Evolutionary conservation across 768 basidiomycete genomes (phyloP).

Genomic region (Collybiopsis confluens): DNA sequence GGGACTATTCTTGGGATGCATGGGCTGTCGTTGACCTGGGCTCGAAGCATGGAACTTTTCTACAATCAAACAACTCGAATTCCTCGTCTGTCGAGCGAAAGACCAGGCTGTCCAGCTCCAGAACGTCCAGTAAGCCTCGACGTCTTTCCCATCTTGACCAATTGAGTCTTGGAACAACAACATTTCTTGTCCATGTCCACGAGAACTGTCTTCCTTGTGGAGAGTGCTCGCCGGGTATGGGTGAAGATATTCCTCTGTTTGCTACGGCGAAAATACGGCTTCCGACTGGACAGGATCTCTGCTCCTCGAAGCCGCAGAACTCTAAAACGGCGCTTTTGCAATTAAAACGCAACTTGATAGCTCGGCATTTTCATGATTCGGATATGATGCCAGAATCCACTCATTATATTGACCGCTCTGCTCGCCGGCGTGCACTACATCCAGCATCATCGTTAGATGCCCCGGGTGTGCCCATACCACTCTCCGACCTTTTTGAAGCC

Average conservation of each 20-base stretch:
- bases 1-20: constrained; percentile 51
- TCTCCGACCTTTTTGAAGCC: constrained; percentile 9
- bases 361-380: constrained; percentile 35
- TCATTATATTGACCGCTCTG: constrained; percentile 66
- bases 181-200: constrained; percentile 70
- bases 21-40: constrained; percentile 86
- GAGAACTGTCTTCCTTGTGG: constrained; percentile 54
- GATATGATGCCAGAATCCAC: constrained; percentile 12
- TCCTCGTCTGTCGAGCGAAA: constrained; percentile 24
- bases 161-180: constrained; percentile 66
- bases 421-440: constrained; percentile 59
- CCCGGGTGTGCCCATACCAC: constrained; percentile 31
- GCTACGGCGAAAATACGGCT: constrained; percentile 22
- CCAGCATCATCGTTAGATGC: constrained; percentile 48
- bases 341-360: constrained; percentile 62
- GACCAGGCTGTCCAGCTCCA: constrained; percentile 56
- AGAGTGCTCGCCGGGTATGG: constrained; percentile 49
- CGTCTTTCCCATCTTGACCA: constrained; percentile 59
- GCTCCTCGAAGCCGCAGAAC: background rate
- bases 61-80: constrained; percentile 29
- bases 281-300: background rate
- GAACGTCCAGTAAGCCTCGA: constrained; percentile 66
- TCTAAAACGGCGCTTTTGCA: constrained; percentile 49
- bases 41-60: constrained; percentile 78
- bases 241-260: constrained; percentile 61